Evolutionary conservation across 768 basidiomycete genomes (phyloP).

Genomic region (Rhizopogon vesiculosus): DNA sequence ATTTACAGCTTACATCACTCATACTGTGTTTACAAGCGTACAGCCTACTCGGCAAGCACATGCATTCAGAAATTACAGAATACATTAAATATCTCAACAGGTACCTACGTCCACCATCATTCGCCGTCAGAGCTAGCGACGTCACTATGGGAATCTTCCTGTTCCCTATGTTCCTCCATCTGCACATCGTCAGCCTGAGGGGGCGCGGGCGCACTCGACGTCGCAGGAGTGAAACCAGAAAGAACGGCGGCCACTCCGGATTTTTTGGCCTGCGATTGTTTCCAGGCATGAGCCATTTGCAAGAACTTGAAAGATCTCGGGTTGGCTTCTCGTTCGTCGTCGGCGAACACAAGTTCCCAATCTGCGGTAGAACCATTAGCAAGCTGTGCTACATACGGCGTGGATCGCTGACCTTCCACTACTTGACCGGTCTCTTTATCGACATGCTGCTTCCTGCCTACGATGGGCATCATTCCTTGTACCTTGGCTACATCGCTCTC

Average conservation of each 20-base stretch:
- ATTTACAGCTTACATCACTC: not conserved
- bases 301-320: slow-evolving; percentile 94
- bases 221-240: slow-evolving; percentile 47
- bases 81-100: not conserved
- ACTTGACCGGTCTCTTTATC: slow-evolving; percentile 82
- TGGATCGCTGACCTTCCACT: slow-evolving; percentile 64
- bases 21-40: not conserved
- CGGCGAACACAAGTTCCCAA: slow-evolving; percentile 93
- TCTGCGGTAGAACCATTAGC: slow-evolving; percentile 41
- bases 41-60: not conserved
- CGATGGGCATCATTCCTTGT: slow-evolving; percentile 89
- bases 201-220: slow-evolving; percentile 7
- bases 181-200: slow-evolving; percentile 13
- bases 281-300: slow-evolving; percentile 94
- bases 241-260: slow-evolving; percentile 29
- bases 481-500: slow-evolving; percentile 75
- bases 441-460: slow-evolving; percentile 78
- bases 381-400: not conserved
- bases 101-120: slow-evolving; percentile 3
- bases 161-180: slow-evolving; percentile 16
- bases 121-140: slow-evolving; percentile 52
- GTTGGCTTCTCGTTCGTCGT: slow-evolving; percentile 92
- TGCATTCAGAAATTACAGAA: slow-evolving; percentile 1
- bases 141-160: slow-evolving; percentile 41
- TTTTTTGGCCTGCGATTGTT: slow-evolving; percentile 45